Evolutionary conservation across 1,284 basidiomycete species (phyloP), one percentile per base, ranked within the genome.

Genomic region (Testicularia cyperi): DNA sequence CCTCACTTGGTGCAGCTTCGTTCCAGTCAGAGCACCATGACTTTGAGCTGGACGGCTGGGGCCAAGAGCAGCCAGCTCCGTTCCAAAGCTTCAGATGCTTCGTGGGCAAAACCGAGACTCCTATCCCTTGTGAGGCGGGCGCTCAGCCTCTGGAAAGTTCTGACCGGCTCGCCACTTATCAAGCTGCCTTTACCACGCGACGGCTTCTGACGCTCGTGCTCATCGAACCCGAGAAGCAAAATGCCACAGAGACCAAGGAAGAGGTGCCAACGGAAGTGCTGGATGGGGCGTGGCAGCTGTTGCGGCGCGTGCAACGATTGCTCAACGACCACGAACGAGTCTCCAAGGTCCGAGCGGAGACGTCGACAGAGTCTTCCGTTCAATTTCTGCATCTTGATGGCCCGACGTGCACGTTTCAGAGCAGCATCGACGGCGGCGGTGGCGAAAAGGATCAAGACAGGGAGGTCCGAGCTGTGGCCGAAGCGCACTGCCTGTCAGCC

Each of bases 11-110:
- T 14, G 43, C 33, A 16, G 15, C 34, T 2, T 53, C 41, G 13
- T 33, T 53, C 5, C 44, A 38, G 18, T 61, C 57, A n/a, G 37
- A 52, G 25, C 56, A 65, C 30, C 62, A 65, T 30, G 56, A 65
- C 25, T 61, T 60, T 36, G 62, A 65, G 25, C 44, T 65, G 5
- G 62, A 65, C 19, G 62, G 62, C 16, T 65, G 62, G 62, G 62
- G 62, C 14, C 14, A 48, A 18, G 62, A 65, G 40, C 21, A 40
- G 27, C 51, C 62, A 14, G 19, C n/a, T 12, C 26, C 42, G 1
- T 61, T 61, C 21, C 38, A 60, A 21, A 44, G 27, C 5, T 48
- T 65, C 23, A 38, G 41, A n/a, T 51, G 44, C 37, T 61, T 35
- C 26, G 39, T 61, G 0, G 44, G 40, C 1, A 33, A 44, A 5